Conservation (phyloP, 1,284 basidiomycete species). For the Macrocybe sp. region DNA sequence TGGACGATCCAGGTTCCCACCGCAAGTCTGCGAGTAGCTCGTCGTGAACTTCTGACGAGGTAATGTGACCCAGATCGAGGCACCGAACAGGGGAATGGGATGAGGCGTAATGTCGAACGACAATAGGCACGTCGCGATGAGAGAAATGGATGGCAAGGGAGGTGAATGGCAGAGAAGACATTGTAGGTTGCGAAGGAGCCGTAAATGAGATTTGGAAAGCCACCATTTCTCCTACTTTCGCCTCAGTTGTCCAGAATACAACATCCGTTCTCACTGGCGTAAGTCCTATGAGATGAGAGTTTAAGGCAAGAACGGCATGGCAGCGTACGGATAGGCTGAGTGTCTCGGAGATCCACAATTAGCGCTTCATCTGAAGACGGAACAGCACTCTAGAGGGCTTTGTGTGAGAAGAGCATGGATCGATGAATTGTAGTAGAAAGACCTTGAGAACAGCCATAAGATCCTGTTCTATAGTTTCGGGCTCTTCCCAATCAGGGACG, state of each 20-base stretch:
- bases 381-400: conserved; percentile 52
- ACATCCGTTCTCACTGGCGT: conserved; percentile 56
- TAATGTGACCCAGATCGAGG: conserved; percentile 40
- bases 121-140: conserved; percentile 38
- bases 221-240: conserved; percentile 53
- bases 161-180: conserved; percentile 54
- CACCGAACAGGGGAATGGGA: conserved; percentile 23
- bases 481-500: conserved; percentile 35
- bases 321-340: conserved; percentile 56
- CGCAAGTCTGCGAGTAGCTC: conserved; percentile 38
- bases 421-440: neutral
- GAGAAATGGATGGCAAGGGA: conserved; percentile 55
- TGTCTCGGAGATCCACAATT: conserved; percentile 58
- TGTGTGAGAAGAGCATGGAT: conserved; percentile 1
- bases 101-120: conserved; percentile 38
- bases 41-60: conserved; percentile 15
- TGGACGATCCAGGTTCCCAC: conserved; percentile 47
- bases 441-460: conserved; percentile 64
- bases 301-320: conserved; percentile 4
- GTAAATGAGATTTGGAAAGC: conserved; percentile 71
- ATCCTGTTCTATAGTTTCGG: conserved; percentile 55
- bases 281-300: conserved; percentile 2
- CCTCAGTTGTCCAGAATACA: conserved; percentile 66
- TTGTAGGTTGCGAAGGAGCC: conserved; percentile 38
- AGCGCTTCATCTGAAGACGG: conserved; percentile 55